These are phyloP conservation scores for Backusella circina DNA, from an alignment of 192 early-diverging fungal species.

Conservation along the genomic window DNA sequence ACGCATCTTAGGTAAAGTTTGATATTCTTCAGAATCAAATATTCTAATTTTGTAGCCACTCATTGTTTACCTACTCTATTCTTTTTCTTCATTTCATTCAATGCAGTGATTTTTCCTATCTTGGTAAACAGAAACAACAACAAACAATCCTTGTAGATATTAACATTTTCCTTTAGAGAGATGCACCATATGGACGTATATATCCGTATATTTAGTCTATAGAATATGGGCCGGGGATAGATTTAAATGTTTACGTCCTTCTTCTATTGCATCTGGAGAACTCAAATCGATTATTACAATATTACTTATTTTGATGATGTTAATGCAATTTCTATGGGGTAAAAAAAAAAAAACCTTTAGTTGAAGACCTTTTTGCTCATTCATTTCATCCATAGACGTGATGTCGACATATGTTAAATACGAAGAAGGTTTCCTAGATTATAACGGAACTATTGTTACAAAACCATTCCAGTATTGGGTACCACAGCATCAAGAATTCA, in stretches of 20 bases:
- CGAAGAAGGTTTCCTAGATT: constrained; percentile 16
- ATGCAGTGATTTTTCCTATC: constrained; percentile 27
- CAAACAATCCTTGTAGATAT: neutral
- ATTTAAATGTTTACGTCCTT: constrained; percentile 22
- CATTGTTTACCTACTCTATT: neutral
- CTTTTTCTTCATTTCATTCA: neutral
- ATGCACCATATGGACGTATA: constrained; percentile 5
- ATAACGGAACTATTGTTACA: constrained; percentile 9
- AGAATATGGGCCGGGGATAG: constrained; percentile 19
- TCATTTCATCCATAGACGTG: constrained; percentile 10
- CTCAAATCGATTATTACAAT: constrained; percentile 32
- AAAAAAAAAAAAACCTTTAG: neutral
- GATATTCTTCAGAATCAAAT: neutral
- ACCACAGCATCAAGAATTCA: constrained; percentile 2
- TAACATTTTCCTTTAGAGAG: neutral
- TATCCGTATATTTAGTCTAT: constrained; percentile 17
- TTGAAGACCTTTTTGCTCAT: neutral
- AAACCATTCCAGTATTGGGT: constrained; percentile 23
- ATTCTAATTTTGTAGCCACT: neutral
- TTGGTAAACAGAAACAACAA: constrained; percentile 2
- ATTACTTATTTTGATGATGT: constrained; percentile 24
- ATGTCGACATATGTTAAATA: constrained; percentile 30
- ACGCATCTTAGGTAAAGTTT: constrained; percentile 14
- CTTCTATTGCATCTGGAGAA: constrained; percentile 18
- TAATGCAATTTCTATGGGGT: constrained; percentile 26